Evolutionary conservation across 495 filamentous ascomycete species (phyloP).

Genomic region (Daldinia bambusicola): DNA sequence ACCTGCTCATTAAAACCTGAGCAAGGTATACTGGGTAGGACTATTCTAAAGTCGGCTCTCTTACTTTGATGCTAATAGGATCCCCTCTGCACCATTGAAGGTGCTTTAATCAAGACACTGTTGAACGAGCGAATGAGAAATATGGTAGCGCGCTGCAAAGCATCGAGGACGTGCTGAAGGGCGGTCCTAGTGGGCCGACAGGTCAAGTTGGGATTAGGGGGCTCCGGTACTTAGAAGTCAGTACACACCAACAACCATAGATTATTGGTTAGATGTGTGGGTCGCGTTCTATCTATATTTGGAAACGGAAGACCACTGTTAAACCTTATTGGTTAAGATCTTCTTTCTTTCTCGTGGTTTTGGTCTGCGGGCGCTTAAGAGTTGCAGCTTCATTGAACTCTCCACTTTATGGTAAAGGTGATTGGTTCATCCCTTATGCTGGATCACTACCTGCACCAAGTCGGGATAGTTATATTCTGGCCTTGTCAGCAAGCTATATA

Average conservation of each 20-base stretch:
- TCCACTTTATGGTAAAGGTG: slow-evolving; percentile 9
- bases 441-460: slow-evolving; percentile 21
- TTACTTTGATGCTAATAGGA: slow-evolving; percentile 14
- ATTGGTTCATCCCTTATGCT: slow-evolving; percentile 25
- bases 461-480: slow-evolving; percentile 26
- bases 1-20: neutral
- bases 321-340: slow-evolving; percentile 18
- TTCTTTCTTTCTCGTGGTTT: slow-evolving; percentile 32
- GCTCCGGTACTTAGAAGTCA: slow-evolving; percentile 31
- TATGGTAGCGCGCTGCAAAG: slow-evolving; percentile 14
- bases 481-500: slow-evolving; percentile 8
- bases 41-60: slow-evolving; percentile 12
- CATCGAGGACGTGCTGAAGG: slow-evolving; percentile 20
- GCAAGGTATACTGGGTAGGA: slow-evolving; percentile 9
- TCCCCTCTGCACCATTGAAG: slow-evolving; percentile 6
- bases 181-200: slow-evolving; percentile 21
- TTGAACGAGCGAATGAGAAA: slow-evolving; percentile 27
- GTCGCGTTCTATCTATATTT: slow-evolving; percentile 33
- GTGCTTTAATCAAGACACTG: slow-evolving; percentile 22
- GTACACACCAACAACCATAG: neutral
- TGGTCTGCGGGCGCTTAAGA: slow-evolving; percentile 39
- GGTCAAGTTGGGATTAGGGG: slow-evolving; percentile 29
- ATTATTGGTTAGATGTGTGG: slow-evolving; percentile 23
- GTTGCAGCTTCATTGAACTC: slow-evolving; percentile 20
- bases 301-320: slow-evolving; percentile 20